Evolutionary conservation across 1,284 basidiomycete genomes (phyloP), one percentile per base, ranked within the genome.

Genomic region (Leccinum huronense): DNA sequence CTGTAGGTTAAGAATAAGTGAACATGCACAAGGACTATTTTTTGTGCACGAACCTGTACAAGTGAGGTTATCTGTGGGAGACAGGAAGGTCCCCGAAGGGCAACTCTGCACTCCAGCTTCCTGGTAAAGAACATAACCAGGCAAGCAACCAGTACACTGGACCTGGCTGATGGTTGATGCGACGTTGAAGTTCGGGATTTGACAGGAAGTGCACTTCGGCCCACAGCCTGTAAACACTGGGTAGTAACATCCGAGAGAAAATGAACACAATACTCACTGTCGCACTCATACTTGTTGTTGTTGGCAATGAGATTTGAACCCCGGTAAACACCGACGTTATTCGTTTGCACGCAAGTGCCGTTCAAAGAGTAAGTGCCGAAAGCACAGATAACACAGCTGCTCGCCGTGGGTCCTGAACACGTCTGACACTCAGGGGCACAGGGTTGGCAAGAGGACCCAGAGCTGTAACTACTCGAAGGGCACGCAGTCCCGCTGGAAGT

Each of bases 201-300:
- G 78, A 77, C 93, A 94, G 0, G 85, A 80, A 11, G 88, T 90
- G 73, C 93, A 94, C 73, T 90, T 91, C 1, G 88, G 79, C 7
- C 91, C 89, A 75, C 91, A 93, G 63, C 83, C 90, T 91, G 66
- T 19, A 48, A 61, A 58, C 42, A 30, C 23, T 1, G 5, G 48
- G 34, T 5, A 63, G 33, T n/a, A 6, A 51, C 3, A 56, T 40
- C 33, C 19, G 63, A 54, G 16, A 61, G 27, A 16, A 63, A 54
- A 8, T 45, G 59, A 58, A 40, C 33, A 62, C 31, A 58, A 42
- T n/a, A 83, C 89, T 73, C 71, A 93, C 91, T 83, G 71, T 94
- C 91, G 71, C 92, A 94, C 68, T 86, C 84, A 27, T 84, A 79
- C 78, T 93, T 94, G 70, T 84, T 83, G 69, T 92, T 93, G 69